These are phyloP conservation scores for Hygrophorus russula DNA, from an alignment of 768 basidiomycete species.

Conservation along the genomic window DNA sequence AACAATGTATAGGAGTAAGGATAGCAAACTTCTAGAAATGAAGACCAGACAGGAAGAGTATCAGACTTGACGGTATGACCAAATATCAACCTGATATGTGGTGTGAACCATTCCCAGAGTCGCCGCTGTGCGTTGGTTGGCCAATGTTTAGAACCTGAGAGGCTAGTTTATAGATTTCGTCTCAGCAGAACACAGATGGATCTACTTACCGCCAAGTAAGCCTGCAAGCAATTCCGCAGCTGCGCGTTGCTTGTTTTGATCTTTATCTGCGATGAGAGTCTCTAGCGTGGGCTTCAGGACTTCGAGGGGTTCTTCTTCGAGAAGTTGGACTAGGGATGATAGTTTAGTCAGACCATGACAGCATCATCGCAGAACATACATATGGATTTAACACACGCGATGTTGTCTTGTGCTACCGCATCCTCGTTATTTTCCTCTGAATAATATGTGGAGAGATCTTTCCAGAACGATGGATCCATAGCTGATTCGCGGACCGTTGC, in stretches of 20 bases:
- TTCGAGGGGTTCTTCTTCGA: constrained; percentile 64
- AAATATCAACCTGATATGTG: constrained; percentile 55
- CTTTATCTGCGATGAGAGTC: constrained; percentile 51
- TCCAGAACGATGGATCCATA: constrained; percentile 49
- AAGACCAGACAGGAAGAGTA: constrained; percentile 68
- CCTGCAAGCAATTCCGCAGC: constrained; percentile 79
- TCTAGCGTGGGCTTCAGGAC: constrained; percentile 51
- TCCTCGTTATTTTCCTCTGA: constrained; percentile 71
- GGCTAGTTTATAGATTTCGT: constrained; percentile 8
- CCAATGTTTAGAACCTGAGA: constrained; percentile 80
- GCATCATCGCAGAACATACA: constrained; percentile 30
- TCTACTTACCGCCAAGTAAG: constrained; percentile 41
- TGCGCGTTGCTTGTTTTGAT: constrained; percentile 82
- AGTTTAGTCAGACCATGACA: constrained; percentile 2
- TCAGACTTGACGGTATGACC: constrained; percentile 70
- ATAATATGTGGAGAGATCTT: constrained; percentile 54
- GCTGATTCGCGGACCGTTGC: constrained; percentile 37
- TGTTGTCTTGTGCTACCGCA: constrained; percentile 53
- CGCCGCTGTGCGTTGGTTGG: constrained; percentile 50
- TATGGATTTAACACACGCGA: constrained; percentile 64
- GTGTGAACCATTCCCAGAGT: constrained; percentile 76
- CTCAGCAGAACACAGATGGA: not conserved
- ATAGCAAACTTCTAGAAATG: constrained; percentile 54
- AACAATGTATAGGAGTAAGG: not conserved
- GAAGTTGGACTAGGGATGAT: constrained; percentile 51